Conservation (phyloP, 495 filamentous ascomycete species). For the Penicillium alfredii region DNA sequence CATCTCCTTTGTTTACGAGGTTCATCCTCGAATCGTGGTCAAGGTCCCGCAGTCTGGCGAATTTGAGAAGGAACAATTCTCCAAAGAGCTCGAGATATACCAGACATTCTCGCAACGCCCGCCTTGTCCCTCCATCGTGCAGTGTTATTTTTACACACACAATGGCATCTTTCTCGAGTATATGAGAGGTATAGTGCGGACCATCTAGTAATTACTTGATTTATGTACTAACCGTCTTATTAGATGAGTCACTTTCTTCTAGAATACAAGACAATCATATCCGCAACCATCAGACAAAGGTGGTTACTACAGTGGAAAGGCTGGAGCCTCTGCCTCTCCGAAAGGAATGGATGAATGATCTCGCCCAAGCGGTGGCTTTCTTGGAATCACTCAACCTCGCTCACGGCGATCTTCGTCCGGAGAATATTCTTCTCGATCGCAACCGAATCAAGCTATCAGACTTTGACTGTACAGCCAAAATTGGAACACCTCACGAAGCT, state of each 20-base stretch:
- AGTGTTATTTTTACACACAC: constrained; percentile 24
- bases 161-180: constrained; percentile 38
- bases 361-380: constrained; percentile 34
- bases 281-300: constrained; percentile 15
- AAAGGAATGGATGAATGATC: constrained; percentile 36
- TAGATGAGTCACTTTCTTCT: constrained; percentile 19
- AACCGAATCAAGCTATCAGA: constrained; percentile 27
- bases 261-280: constrained; percentile 23
- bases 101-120: constrained; percentile 22
- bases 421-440: constrained; percentile 27
- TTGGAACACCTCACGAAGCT: constrained; percentile 25
- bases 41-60: constrained; percentile 31
- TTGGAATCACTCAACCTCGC: constrained; percentile 35
- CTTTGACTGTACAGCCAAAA: constrained; percentile 26
- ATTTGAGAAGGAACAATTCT: constrained; percentile 29
- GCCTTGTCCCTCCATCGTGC: constrained; percentile 29
- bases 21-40: constrained; percentile 35
- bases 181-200: constrained; percentile 30
- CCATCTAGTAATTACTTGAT: constrained; percentile 2
- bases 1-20: constrained; percentile 35
- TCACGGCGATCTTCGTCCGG: constrained; percentile 30
- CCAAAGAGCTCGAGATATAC: constrained; percentile 29
- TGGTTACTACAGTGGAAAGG: constrained; percentile 26
- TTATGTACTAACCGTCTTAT: constrained; percentile 6
- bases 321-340: constrained; percentile 27